Evolutionary conservation across 2,329 filamentous ascomycete genomes (phyloP), one percentile per base, ranked within the genome.

Genomic region (Trichophaea hybrida): DNA sequence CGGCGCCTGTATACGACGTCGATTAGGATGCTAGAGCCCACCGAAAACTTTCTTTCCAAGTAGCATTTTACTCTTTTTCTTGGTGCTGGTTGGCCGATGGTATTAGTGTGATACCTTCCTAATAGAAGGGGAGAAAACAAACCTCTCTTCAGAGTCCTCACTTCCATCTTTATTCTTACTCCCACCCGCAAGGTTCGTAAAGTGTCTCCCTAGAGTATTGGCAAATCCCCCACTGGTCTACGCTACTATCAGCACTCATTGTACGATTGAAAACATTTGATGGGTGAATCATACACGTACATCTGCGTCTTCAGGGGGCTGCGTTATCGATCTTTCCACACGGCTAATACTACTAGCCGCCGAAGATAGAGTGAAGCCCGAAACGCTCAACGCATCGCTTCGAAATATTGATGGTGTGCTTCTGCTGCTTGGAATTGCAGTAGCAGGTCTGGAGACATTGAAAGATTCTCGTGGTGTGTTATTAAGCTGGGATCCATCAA

Each of bases 1-100:
- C 24, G 24, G 24, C 24, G 24, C 1, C 24, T 24, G 3, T 24
- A 24, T 1, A 24, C 24, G 24, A 24, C 1, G 24, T 1, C 24
- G 3, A 24, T 24, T 24, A 24, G 24, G 1, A 24, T 24, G 24
- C 40, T 44, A 44, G 2, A 44, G 15, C 24, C 58, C 65, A 49
- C 64, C 66, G 58, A 69, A 60, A 44, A 65, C 56, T 54, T 69
- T 71, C 64, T 71, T 72, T 35, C 69, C 69, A 8, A 71, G 62
- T 54, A 71, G 58, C 46, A 65, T 57, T 55, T 66, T 69, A 53
- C 65, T 67, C 56, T 69, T 71, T 61, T 68, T 71, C 58, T 66
- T 71, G 13, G 67, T 66, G 34, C 68, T 66, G 32, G 59, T 32
- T 17, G 10, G 10, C 10, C 50, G 38, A 58, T 56, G 17, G 50